Evolutionary conservation across 805 yeast genomes (phyloP).

Genomic region (Metschnikowia gelsemii): DNA sequence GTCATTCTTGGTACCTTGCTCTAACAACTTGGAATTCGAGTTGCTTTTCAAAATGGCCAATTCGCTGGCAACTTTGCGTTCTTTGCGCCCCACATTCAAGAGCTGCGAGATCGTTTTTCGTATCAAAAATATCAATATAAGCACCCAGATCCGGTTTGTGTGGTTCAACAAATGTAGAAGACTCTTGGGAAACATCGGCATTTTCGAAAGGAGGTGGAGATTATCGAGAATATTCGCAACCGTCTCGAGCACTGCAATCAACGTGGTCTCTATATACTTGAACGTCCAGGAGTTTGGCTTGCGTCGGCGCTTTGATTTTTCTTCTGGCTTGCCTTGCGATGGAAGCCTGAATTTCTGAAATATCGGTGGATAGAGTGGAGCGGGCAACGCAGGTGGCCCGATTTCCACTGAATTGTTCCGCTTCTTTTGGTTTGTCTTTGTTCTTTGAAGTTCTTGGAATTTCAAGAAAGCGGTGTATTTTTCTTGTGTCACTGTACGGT

Average conservation of each 20-base stretch:
- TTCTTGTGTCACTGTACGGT: constrained; percentile 37
- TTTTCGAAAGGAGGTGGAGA: constrained; percentile 39
- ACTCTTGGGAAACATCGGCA: constrained; percentile 44
- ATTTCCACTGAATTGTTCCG: too few species aligned
- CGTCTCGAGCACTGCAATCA: constrained; percentile 34
- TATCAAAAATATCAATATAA: constrained; percentile 40
- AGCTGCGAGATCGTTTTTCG: constrained; percentile 44
- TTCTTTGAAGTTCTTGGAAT: constrained; percentile 25
- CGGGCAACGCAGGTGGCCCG: constrained; percentile 25
- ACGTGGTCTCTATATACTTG: constrained; percentile 29
- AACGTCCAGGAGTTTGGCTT: constrained; percentile 24
- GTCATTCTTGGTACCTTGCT: constrained; percentile 22
- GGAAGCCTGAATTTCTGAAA: constrained; percentile 32
- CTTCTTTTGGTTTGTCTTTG: not conserved
- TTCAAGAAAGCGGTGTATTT: constrained; percentile 33
- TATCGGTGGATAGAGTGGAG: constrained; percentile 35
- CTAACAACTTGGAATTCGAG: constrained; percentile 23
- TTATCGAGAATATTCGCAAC: constrained; percentile 42
- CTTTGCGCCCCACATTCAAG: constrained; percentile 39
- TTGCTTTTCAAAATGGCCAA: constrained; percentile 30
- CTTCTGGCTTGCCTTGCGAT: not conserved
- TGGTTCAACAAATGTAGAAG: constrained; percentile 35
- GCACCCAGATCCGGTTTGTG: constrained; percentile 45
- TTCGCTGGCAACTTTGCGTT: constrained; percentile 38
- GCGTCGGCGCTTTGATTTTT: not conserved